Percentiles rank a stretch among this genome's conserved stretches.
These are phyloP conservation scores for Triticum urartu DNA, from an alignment of 176 grass and related monocot species.

Conservation along the genomic window DNA sequence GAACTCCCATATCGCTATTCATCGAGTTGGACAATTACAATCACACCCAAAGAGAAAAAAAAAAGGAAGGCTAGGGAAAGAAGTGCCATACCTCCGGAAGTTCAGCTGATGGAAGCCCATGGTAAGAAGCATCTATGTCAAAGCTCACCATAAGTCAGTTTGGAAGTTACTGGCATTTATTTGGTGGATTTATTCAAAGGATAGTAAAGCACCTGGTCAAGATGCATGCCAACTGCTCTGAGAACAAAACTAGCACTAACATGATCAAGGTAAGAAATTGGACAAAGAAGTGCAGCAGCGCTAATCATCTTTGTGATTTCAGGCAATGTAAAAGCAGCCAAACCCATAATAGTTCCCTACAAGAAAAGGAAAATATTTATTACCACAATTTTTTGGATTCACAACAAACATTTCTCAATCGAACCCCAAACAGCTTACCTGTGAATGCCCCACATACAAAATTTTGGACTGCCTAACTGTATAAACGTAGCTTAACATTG, in stretches of 20 bases:
- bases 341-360: conserved; percentile 97
- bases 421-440: conserved; percentile 47
- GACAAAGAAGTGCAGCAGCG: conserved; percentile 92
- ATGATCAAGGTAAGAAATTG: conserved; percentile 95
- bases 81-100: conserved; percentile 67
- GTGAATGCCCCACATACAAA: conserved; percentile 80
- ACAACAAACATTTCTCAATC: background rate
- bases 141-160: conserved; percentile 33
- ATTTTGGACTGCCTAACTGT: conserved; percentile 68
- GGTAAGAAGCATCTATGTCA: conserved; percentile 67
- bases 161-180: conserved; percentile 27
- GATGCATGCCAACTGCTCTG: conserved; percentile 75
- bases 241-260: conserved; percentile 77
- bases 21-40: conserved; percentile 35
- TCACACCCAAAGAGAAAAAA: conserved; percentile 1
- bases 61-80: conserved; percentile 2
- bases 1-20: conserved; percentile 53
- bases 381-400: background rate
- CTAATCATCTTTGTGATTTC: conserved; percentile 74
- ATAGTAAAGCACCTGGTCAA: conserved; percentile 78
- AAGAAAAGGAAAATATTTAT: conserved; percentile 29
- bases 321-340: conserved; percentile 80
- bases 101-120: conserved; percentile 91
- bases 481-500: conserved; percentile 80
- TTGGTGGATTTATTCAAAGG: conserved; percentile 18